These are phyloP conservation scores for Suhomyces bokatorum DNA, from an alignment of 1,139 yeast genomes.

Conservation along the genomic window DNA sequence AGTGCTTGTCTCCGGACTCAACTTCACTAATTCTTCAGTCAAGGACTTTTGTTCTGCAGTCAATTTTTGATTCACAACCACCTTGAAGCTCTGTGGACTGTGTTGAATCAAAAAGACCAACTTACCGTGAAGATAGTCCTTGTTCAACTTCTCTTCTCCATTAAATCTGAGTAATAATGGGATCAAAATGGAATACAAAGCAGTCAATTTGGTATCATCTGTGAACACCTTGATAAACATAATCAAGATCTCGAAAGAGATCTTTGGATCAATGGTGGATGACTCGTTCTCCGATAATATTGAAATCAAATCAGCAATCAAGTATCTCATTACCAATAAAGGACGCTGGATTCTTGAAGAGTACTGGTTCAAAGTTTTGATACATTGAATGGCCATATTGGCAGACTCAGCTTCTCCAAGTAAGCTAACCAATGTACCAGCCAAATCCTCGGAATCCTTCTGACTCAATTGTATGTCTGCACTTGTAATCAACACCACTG, in stretches of 20 bases:
- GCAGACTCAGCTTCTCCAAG: conserved; percentile 32
- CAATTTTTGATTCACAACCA: conserved; percentile 41
- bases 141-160: conserved; percentile 25
- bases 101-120: conserved; percentile 52
- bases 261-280: conserved; percentile 28
- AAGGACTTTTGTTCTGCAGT: conserved; percentile 37
- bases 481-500: conserved; percentile 60
- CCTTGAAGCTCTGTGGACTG: conserved; percentile 55
- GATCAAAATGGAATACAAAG: conserved; percentile 45
- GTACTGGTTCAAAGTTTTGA: conserved; percentile 54
- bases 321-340: conserved; percentile 29
- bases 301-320: conserved; percentile 34
- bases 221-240: conserved; percentile 40
- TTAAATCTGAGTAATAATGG: conserved; percentile 52
- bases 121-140: conserved; percentile 50
- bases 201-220: conserved; percentile 29
- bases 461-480: conserved; percentile 45
- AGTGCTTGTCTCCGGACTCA: neutral
- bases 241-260: conserved; percentile 57
- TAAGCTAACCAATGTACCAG: conserved; percentile 37
- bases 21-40: conserved; percentile 45
- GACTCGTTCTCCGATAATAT: conserved; percentile 19
- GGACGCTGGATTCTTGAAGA: conserved; percentile 27
- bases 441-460: conserved; percentile 31
- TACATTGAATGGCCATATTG: conserved; percentile 55